Conservation (phyloP, 371 early-diverging fungal species). For the Lichtheimia hyalospora region DNA sequence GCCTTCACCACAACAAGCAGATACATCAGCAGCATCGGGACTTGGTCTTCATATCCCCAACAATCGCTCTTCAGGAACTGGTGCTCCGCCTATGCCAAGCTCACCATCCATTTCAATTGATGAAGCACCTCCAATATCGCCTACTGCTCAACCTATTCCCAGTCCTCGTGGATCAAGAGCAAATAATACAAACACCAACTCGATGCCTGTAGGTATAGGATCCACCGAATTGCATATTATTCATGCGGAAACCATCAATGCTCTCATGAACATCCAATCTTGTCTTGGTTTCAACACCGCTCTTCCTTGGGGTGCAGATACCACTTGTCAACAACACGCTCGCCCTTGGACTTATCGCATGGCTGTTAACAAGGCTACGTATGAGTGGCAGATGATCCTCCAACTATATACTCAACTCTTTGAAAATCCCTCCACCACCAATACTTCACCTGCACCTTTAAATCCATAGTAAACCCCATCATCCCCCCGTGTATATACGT, state of each 20-base stretch:
- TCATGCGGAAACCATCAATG: constrained; percentile 33
- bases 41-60: constrained; percentile 28
- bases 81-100: constrained; percentile 13
- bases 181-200: constrained; percentile 9
- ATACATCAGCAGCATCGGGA: constrained; percentile 18
- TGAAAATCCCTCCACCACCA: not conserved
- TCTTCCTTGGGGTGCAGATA: constrained; percentile 24
- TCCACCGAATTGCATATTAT: constrained; percentile 23
- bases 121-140: not conserved
- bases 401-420: constrained; percentile 14
- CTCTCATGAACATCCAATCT: constrained; percentile 30
- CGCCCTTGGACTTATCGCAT: constrained; percentile 34
- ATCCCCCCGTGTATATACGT: no score
- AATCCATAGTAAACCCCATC: no score
- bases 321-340: constrained; percentile 14
- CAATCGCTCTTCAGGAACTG: not conserved
- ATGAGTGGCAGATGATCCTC: constrained; percentile 33
- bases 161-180: constrained; percentile 5
- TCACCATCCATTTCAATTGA: constrained; percentile 17
- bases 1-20: not conserved
- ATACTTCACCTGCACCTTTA: no score
- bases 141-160: no score
- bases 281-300: constrained; percentile 34
- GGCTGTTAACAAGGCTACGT: constrained; percentile 21
- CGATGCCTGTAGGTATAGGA: constrained; percentile 2